phyloP scores from a whole-genome alignment of 352 stramenopile species.

The Thraustotheca clavata region DNA sequence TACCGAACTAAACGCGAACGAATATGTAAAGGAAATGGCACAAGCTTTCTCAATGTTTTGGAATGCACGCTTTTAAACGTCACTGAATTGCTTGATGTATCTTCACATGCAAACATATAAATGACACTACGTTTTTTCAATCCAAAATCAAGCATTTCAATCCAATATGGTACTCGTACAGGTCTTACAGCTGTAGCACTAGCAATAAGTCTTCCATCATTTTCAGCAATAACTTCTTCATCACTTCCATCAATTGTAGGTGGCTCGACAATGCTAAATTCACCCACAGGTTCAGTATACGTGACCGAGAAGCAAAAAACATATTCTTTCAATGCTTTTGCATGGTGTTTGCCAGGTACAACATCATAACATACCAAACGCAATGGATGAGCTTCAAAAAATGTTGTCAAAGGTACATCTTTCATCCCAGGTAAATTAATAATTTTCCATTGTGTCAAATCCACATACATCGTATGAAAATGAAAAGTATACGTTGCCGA shows the following conservation, averaged over 20 bases:
- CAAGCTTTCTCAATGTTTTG: not conserved
- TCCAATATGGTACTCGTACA: constrained; percentile 1
- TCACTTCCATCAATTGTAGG: not conserved
- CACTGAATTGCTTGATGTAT: not conserved
- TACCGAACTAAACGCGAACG: constrained; percentile 4
- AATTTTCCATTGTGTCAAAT: constrained; percentile 70
- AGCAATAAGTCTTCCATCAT: not conserved
- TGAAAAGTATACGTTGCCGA: constrained; percentile 81
- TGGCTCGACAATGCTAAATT: not conserved
- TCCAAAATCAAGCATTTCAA: constrained; percentile 3
- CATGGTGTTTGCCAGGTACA: not conserved
- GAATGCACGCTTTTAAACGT: not conserved
- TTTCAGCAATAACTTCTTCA: too few relatives aligned
- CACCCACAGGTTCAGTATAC: not conserved
- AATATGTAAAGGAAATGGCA: not conserved
- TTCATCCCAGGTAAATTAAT: constrained; percentile 66
- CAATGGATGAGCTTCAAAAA: constrained; percentile 68
- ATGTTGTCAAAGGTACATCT: constrained; percentile 64
- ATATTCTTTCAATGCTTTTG: constrained; percentile 43
- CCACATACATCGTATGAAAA: constrained; percentile 85
- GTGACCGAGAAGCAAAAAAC: constrained; percentile 75
- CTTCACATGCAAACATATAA: not conserved
- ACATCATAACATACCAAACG: constrained; percentile 69
- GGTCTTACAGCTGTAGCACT: not conserved
- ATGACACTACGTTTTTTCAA: not conserved